Evolutionary conservation across 2,329 filamentous ascomycete species (phyloP), one percentile per base, ranked within the genome.

Genomic region (Aureobasidium lini): DNA sequence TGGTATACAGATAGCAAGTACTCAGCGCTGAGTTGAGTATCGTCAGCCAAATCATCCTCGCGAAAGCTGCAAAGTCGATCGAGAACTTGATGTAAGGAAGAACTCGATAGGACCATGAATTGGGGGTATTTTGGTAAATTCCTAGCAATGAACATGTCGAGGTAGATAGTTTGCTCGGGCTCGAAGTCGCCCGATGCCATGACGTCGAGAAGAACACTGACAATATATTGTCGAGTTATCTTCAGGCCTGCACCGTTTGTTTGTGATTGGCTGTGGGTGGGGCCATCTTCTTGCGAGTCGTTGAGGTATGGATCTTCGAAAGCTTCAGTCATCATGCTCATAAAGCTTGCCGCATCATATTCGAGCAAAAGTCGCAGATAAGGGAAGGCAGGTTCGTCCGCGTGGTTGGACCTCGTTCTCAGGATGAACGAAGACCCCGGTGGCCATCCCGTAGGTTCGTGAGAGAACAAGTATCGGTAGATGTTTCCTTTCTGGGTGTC

Each of bases 101-200:
- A 91, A 16, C 92, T 94, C 0, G 93, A 89, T 48, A 99, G 84
- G 10, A 97, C 82, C 53, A 99, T 86, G 68, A 96, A 96, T 70
- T 97, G 93, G 1, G 92, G 91, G 68, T 96, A 99, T 71, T 99
- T 99, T 3, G 95, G 90, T 52, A 99, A 76, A 70, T 96, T 99
- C 59, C 94, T 85, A 16, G 94, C 93, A 69, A 99, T 88, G 69
- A 99, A 99, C 91, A 99, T 99, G 73, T 99, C 91, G 46, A 99
- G 82, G 72, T 96, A 99, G 59, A 99, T 89, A 11, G 89, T 92
- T 69, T 97, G 91, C 62, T 88, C 84, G 0, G 85, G 74, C 0
- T 85, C 82, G 72, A 96, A 97, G 48, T 89, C 84, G 4, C 81
- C 78, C 0, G 84, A 76, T 52, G 86, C 88, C 90, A 99, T 95